A percentile compares a stretch with the other conserved stretches of the same genome.
These are phyloP conservation scores for Yamadazyma friedrichii DNA, from an alignment of 1,139 yeast species.

Conservation along the genomic window DNA sequence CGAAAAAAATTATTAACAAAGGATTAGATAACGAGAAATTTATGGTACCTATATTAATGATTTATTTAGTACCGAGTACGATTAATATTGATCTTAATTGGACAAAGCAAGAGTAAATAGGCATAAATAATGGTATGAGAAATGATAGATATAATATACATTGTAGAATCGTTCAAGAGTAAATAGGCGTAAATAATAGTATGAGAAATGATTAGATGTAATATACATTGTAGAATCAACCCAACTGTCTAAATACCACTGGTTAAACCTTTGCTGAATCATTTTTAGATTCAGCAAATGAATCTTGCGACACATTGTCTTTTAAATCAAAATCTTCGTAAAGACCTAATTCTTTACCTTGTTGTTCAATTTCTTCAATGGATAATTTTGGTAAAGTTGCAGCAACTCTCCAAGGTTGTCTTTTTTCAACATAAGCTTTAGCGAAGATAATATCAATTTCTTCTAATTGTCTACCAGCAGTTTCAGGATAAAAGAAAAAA, in stretches of 20 bases:
- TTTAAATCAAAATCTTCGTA: slow-evolving; percentile 31
- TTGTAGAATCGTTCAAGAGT: too few species aligned
- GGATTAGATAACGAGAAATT: slow-evolving; percentile 9
- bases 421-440: slow-evolving; percentile 45
- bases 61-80: slow-evolving; percentile 12
- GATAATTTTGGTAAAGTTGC: slow-evolving; percentile 48
- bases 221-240: too few species aligned
- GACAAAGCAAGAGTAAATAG: slow-evolving; percentile 10
- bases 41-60: slow-evolving; percentile 13
- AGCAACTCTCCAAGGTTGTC: slow-evolving; percentile 52
- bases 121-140: not conserved
- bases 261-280: not conserved
- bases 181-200: too few species aligned
- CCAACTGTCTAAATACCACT: too few species aligned
- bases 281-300: not conserved
- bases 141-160: not conserved
- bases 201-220: not conserved
- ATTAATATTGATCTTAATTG: slow-evolving; percentile 9
- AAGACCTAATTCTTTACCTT: slow-evolving; percentile 48
- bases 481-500: slow-evolving; percentile 49
- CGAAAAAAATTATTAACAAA: slow-evolving; percentile 3
- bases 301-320: slow-evolving; percentile 5
- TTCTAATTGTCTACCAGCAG: slow-evolving; percentile 48
- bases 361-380: slow-evolving; percentile 44
- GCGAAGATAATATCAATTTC: slow-evolving; percentile 47